Base-by-base conservation (phyloP, 2,329 filamentous ascomycete species). In the Hymenoscyphus scutula region DNA sequence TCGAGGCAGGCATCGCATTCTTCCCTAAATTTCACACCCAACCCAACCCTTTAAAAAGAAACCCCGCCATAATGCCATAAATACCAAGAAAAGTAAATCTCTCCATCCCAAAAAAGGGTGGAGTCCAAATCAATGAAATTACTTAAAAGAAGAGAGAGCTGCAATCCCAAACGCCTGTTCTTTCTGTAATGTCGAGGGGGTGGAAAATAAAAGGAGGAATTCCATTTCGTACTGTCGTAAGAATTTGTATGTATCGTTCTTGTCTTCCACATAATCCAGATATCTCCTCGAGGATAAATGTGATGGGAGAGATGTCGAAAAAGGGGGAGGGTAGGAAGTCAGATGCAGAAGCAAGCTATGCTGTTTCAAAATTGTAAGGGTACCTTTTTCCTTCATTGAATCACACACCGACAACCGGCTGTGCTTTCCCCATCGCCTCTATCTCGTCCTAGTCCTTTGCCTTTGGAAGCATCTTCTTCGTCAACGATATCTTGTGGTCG, bases 401-500 rank as follows among this genome's bases (percentile, higher is more conserved):
- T 85, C 59, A 88, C 79, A 73, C 87, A 89, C 66, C 86, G 81
- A 73, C 87, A 89, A 19, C 85, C 81, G 41, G 85, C 82, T 60
- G 79, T 82, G 67, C 80, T 77, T 64, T 86, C 84, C 38, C 80
- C 79, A 30, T 80, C 80, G 54, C 86, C 85, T 45, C 78, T 75
- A 61, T 81, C 78, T 65, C 83, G 78, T 3, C 64, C 65, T 55
- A 67, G 56, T 10, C 65, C 58, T 56, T 73, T 74, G 57, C 67
- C 68, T 58, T 74, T 74, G 5, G 71, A 68, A 58, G 70, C 71
- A 48, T 75, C 73, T 68, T 89, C 86, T 72, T 95, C 92, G 67
- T 96, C 89, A 65, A 94, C 80, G 45, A 89, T 84, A 73, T 96
- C 91, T 73, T 92, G 89, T 2, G 92, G 92, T 70, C 91, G 90